phyloP scores from a whole-genome alignment of 2,329 filamentous ascomycete genomes.

The Leptographium flavum region DNA sequence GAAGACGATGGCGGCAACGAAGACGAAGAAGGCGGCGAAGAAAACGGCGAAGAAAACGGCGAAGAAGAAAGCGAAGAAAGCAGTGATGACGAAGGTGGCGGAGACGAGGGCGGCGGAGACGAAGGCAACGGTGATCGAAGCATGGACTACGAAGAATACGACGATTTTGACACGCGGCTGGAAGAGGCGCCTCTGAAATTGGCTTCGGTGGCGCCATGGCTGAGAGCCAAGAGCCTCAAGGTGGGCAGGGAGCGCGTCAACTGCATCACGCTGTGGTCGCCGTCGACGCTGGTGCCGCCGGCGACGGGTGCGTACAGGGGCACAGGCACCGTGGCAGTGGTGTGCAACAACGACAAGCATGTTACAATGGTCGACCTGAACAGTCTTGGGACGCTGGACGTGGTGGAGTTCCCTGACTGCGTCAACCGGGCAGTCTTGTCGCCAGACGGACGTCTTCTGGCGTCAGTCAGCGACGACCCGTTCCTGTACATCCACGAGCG shows the following conservation, averaged over 20 bases:
- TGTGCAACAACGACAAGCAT: constrained; percentile 86
- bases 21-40: too few relatives aligned
- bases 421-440: constrained; percentile 95
- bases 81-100: too few relatives aligned
- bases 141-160: constrained; percentile 9
- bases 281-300: constrained; percentile 21
- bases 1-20: too few relatives aligned
- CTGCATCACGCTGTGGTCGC: constrained; percentile 51
- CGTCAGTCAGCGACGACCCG: constrained; percentile 78
- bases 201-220: constrained; percentile 3
- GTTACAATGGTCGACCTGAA: constrained; percentile 71
- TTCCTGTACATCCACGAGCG: constrained; percentile 71
- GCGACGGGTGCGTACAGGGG: constrained; percentile 27
- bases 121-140: constrained; percentile 4
- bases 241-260: constrained; percentile 49
- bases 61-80: too few relatives aligned
- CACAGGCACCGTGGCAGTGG: constrained; percentile 46
- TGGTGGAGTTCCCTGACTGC: constrained; percentile 62
- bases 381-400: constrained; percentile 49
- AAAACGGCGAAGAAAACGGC: too few relatives aligned
- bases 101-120: too few relatives aligned
- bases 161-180: constrained; percentile 6
- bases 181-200: background rate
- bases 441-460: constrained; percentile 66
- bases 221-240: constrained; percentile 34